Base-by-base conservation (phyloP, 345 rosid genomes). In the Boechera stricta region DNA sequence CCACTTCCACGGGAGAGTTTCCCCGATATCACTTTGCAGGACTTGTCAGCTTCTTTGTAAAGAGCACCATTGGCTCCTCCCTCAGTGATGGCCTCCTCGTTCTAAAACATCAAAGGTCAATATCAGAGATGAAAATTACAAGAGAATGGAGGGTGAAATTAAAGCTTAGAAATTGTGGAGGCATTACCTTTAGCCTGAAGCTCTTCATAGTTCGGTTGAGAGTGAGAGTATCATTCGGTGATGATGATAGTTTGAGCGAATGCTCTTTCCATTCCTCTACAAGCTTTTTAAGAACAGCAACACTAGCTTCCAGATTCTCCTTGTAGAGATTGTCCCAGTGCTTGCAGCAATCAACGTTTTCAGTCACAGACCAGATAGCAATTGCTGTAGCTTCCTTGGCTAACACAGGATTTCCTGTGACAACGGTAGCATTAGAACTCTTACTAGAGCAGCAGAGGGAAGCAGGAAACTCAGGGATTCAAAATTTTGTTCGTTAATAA, bases 281-380 rank as follows among this genome's bases (percentile, higher is more conserved):
- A 48, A 89, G 83, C 65, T 65, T 84, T 71, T 77, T 86, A 62
- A 91, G 84, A 79, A 89, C 62, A 73, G 81, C 84, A 54, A 84
- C 74, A 74, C 91, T 84, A 28, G 85, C 89, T 82, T 84, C 85
- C 39, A 82, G 68, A 77, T 88, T 89, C 12, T 87, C 94, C 52
- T 70, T 80, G 72, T 91, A 91, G 64, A 87, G 72, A 75, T 83
- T 84, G 39, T 84, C 94, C 97, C 97, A 91, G 38, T 84, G 90
- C 85, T 81, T 86, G 82, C 84, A 91, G 85, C 97, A 91, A 39
- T 91, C 97, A 55, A 83, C 72, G 69, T 85, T 86, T 73, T 82
- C 80, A 2, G 83, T 72, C 78, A 91, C 82, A 51, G 87, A 84
- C 94, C 97, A 89, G 51, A 84, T 64, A 67, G 80, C 82, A 9